Base-by-base conservation (phyloP, 352 stramenopile species). In the Phytophthora pini region DNA sequence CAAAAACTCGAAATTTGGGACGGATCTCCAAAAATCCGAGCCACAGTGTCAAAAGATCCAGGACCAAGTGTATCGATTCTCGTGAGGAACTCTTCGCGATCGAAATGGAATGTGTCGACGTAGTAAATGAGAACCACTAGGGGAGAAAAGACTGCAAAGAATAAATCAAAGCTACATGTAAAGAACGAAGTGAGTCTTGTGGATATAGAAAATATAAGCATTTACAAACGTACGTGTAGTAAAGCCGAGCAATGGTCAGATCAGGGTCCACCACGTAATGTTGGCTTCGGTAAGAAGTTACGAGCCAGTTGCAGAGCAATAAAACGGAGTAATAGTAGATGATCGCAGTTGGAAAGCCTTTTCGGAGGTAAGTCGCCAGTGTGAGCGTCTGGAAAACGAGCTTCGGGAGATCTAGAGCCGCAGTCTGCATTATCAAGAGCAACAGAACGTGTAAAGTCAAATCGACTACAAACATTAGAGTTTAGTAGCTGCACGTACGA, bases 131-230 rank as follows among this genome's bases (percentile, higher is more conserved):
- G 44, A 22, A 84, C 72, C 8, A 77, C 57, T 3, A 82, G 27
- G 8, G 73, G 65, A 15, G 78, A 65, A 26, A 82, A 87, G 8
- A 77, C 78, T 0, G 73, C 78, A 43, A 87, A 87, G 65, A 84
- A 84, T 2, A 87, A 44, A 41, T 84, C 75, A 43, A 77, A 79
- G 0, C 70, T 82, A 29, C 17, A 20, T 20, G 17, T 39, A 8
- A 13, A 27, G 2, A 6, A 20, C 29, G 20, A 39, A 5, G 8
- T 32, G 29, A 9, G 29, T 32, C 7, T 32, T 32, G 2, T 32
- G 29, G 7, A 10, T 9, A 6, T 32, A 32, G 8, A 32, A 32
- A 9, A 32, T 32, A 6, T 32, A 17, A 5, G 17, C 17, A 38
- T 40, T 17, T 17, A 32, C 1, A 8, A 56, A 45, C 58, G 27